Evolutionary conservation across 805 yeast genomes (phyloP).

Genomic region (Candida maesae): DNA sequence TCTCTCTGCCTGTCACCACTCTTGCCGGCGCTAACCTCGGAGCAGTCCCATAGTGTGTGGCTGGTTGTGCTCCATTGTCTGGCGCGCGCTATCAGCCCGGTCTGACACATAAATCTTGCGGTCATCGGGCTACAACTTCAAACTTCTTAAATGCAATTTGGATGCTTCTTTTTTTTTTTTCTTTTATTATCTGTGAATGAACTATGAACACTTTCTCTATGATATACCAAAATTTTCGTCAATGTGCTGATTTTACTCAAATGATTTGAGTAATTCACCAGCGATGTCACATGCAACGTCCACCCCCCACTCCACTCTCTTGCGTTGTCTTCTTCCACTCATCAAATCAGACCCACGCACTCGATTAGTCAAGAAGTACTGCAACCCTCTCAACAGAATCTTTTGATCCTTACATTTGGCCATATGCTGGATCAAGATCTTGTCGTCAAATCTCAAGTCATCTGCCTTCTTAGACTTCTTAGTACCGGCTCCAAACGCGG

Average conservation of each 20-base stretch:
- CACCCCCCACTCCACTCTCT: constrained; percentile 66
- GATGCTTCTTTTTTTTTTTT: too few species aligned
- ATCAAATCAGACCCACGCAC: constrained; percentile 45
- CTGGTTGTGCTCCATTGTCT: too few species aligned
- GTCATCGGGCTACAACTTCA: too few species aligned
- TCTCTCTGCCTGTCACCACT: too few species aligned
- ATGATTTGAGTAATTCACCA: constrained; percentile 36
- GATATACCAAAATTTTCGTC: too few species aligned
- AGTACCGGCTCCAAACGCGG: constrained; percentile 26
- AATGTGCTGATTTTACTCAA: constrained; percentile 1
- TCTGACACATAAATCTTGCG: too few species aligned
- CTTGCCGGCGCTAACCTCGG: too few species aligned
- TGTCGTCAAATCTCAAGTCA: constrained; percentile 41
- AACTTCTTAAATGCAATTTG: too few species aligned
- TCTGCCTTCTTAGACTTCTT: constrained; percentile 34
- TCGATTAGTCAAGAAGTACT: constrained; percentile 50
- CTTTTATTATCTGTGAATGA: too few species aligned
- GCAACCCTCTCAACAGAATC: constrained; percentile 60
- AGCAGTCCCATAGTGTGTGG: constrained; percentile 1
- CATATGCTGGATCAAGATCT: constrained; percentile 43
- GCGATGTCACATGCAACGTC: constrained; percentile 51
- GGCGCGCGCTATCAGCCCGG: too few species aligned
- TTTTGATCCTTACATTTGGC: constrained; percentile 56
- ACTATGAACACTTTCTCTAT: too few species aligned
- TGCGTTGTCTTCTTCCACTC: constrained; percentile 49